Evolutionary conservation across 495 filamentous ascomycete genomes (phyloP).

Genomic region (Bacidia gigantensis): DNA sequence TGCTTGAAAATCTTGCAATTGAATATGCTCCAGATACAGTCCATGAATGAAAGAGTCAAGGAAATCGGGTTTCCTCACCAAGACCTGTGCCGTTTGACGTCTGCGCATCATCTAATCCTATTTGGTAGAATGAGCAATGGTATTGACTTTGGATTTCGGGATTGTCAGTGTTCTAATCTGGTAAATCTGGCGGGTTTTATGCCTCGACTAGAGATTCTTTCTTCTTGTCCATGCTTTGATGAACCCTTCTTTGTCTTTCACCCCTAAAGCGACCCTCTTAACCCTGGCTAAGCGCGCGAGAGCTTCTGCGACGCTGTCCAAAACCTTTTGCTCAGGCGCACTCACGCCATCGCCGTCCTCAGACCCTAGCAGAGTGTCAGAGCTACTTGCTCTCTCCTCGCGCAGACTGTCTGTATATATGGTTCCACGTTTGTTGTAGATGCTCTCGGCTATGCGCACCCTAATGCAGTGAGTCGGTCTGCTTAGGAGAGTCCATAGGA

Average conservation of each 20-base stretch:
- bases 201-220: too few relatives aligned
- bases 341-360: slow-evolving; percentile 30
- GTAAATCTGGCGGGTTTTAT: too few relatives aligned
- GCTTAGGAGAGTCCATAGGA: slow-evolving; percentile 77
- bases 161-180: too few relatives aligned
- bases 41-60: too few relatives aligned
- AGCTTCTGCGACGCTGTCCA: slow-evolving; percentile 69
- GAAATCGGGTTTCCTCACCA: too few relatives aligned
- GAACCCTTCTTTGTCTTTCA: slow-evolving; percentile 73
- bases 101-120: too few relatives aligned
- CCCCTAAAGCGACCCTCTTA: slow-evolving; percentile 75
- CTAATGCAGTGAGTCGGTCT: slow-evolving; percentile 77
- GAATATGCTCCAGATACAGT: too few relatives aligned
- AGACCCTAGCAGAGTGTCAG: slow-evolving; percentile 24
- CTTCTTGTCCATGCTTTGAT: slow-evolving; percentile 48
- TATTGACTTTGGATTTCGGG: too few relatives aligned
- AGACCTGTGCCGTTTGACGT: too few relatives aligned
- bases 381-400: slow-evolving; percentile 23
- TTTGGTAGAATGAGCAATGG: too few relatives aligned
- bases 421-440: slow-evolving; percentile 35
- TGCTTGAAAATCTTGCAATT: too few relatives aligned
- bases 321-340: slow-evolving; percentile 42
- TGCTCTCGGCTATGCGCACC: slow-evolving; percentile 69
- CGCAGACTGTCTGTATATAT: slow-evolving; percentile 25
- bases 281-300: slow-evolving; percentile 79